A percentile compares a stretch with the other conserved stretches of the same genome.
Evolutionary conservation across 495 filamentous ascomycete genomes (phyloP).

Genomic region (Penicillium chermesinum): DNA sequence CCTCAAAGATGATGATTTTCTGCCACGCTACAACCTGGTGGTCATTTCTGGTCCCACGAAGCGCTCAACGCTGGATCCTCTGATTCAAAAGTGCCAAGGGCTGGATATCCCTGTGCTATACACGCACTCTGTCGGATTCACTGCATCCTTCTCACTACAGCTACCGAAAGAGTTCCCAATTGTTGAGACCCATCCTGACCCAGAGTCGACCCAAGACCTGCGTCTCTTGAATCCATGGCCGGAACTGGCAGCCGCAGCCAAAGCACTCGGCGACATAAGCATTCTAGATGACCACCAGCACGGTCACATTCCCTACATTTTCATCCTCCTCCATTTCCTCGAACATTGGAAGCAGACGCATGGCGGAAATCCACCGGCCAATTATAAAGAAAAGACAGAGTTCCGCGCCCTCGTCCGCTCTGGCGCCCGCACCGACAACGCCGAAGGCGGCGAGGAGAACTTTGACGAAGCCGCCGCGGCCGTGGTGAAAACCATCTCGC

Average conservation of each 20-base stretch:
- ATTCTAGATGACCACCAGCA: constrained; percentile 75
- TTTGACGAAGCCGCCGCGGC: constrained; percentile 88
- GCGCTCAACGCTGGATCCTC: constrained; percentile 49
- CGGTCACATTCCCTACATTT: constrained; percentile 86
- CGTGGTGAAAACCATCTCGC: constrained; percentile 75
- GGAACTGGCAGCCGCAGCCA: constrained; percentile 59
- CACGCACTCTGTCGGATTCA: constrained; percentile 82
- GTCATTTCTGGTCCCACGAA: constrained; percentile 68
- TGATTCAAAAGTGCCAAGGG: constrained; percentile 53
- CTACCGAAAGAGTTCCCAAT: constrained; percentile 80
- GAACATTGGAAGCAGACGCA: constrained; percentile 75
- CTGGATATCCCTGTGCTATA: constrained; percentile 73
- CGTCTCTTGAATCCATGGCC: constrained; percentile 84
- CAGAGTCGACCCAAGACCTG: constrained; percentile 77
- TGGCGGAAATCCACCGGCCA: constrained; percentile 60
- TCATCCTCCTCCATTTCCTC: constrained; percentile 80
- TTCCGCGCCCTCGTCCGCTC: constrained; percentile 66
- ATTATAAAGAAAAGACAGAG: constrained; percentile 81
- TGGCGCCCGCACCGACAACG: constrained; percentile 62
- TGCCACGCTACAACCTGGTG: constrained; percentile 63
- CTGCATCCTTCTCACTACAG: constrained; percentile 72
- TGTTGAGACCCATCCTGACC: constrained; percentile 93
- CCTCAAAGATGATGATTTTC: constrained; percentile 36
- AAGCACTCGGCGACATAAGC: constrained; percentile 62
- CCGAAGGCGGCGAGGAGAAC: constrained; percentile 94